A percentile compares a stretch with the other conserved stretches of the same genome.
Evolutionary conservation across 495 filamentous ascomycete genomes (phyloP).

Genomic region (Aspergillus nanangensis): DNA sequence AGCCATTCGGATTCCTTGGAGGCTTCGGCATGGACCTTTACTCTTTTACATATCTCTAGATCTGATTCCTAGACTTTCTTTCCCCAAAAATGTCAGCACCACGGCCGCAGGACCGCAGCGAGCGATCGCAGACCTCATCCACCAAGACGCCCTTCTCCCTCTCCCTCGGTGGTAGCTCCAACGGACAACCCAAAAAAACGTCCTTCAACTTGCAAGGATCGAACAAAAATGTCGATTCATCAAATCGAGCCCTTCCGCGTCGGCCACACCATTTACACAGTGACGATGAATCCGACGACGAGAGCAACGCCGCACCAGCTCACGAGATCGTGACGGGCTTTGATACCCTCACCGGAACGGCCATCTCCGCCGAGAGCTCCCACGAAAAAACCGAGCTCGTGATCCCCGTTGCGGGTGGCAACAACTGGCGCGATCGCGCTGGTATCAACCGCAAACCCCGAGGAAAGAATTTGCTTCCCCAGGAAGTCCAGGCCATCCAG

Average conservation of each 20-base stretch:
- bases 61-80: not conserved
- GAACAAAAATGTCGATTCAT: constrained; percentile 10
- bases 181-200: constrained; percentile 26
- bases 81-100: constrained; percentile 10
- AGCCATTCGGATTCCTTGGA: not conserved
- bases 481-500: constrained; percentile 45
- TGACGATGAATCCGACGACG: constrained; percentile 45
- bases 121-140: constrained; percentile 3
- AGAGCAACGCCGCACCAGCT: constrained; percentile 18
- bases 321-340: constrained; percentile 57
- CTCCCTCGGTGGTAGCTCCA: constrained; percentile 19
- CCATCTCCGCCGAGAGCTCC: constrained; percentile 38
- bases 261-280: constrained; percentile 32
- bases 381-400: constrained; percentile 48
- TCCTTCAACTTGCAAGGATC: constrained; percentile 30
- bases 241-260: constrained; percentile 24
- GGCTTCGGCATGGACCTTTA: not conserved
- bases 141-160: constrained; percentile 29
- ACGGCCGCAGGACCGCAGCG: constrained; percentile 8
- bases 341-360: constrained; percentile 52
- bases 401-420: constrained; percentile 62
- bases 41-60: no score
- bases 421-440: constrained; percentile 63
- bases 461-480: constrained; percentile 47
- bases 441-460: constrained; percentile 46